A percentile compares a stretch with the other conserved stretches of the same genome.
Conservation (phyloP, 2,329 filamentous ascomycete species). For the Diaporthe citrichinensis region DNA sequence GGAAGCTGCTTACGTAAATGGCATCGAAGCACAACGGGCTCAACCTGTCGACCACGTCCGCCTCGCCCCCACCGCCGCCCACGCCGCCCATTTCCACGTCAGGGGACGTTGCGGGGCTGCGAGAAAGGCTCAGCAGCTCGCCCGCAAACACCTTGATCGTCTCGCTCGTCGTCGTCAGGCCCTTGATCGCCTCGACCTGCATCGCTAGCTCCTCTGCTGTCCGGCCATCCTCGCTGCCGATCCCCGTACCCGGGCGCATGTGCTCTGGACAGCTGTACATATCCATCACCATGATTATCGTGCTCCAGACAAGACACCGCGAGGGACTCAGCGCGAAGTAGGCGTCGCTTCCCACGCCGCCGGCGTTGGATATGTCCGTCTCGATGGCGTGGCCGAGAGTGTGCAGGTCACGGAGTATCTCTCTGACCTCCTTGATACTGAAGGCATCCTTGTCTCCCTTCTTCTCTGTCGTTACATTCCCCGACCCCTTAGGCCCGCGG, state of each 20-base stretch:
- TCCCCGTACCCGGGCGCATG: constrained; percentile 43
- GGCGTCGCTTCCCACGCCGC: constrained; percentile 1
- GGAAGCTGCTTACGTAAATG: too few relatives aligned
- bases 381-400: constrained; percentile 40
- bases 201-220: constrained; percentile 50
- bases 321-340: constrained; percentile 43
- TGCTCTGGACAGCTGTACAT: constrained; percentile 53
- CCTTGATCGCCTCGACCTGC: constrained; percentile 52
- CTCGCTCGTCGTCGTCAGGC: constrained; percentile 49
- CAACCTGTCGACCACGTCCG: constrained; percentile 47
- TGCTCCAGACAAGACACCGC: constrained; percentile 44
- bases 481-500: background rate
- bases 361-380: constrained; percentile 36
- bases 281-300: constrained; percentile 51
- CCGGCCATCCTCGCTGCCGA: constrained; percentile 53
- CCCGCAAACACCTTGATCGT: constrained; percentile 49
- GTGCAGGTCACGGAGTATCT: constrained; percentile 43
- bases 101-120: background rate
- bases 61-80: background rate
- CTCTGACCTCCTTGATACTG: constrained; percentile 41
- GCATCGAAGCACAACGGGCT: constrained; percentile 55
- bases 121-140: constrained; percentile 42
- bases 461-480: background rate
- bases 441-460: constrained; percentile 38
- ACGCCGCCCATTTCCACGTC: background rate